These are phyloP conservation scores for Fagus sylvatica DNA, from an alignment of 306 rosid species.

Conservation along the genomic window DNA sequence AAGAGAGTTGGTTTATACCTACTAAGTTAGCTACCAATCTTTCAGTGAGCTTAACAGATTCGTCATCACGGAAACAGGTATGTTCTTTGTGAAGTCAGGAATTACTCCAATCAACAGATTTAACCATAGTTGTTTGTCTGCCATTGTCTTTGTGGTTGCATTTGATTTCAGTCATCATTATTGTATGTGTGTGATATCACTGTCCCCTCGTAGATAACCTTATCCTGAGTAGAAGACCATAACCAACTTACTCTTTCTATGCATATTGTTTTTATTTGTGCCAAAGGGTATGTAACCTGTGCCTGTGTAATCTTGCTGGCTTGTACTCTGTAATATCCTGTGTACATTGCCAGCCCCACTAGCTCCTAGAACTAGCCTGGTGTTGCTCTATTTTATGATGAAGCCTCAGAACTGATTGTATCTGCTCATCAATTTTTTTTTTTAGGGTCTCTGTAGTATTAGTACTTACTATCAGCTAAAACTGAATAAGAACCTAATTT, in stretches of 20 bases:
- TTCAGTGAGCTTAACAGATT: constrained; percentile 85
- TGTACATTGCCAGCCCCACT: not conserved
- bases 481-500: too few relatives aligned
- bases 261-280: not conserved
- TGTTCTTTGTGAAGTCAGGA: constrained; percentile 2
- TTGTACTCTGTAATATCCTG: not conserved
- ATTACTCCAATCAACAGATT: not conserved
- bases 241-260: not conserved
- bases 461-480: too few relatives aligned
- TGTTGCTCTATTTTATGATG: not conserved
- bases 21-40: constrained; percentile 95
- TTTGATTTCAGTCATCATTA: constrained; percentile 23
- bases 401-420: not conserved
- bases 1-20: constrained; percentile 96
- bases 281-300: not conserved
- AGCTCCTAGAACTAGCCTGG: not conserved
- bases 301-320: not conserved
- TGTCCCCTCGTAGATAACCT: not conserved
- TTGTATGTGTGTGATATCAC: constrained; percentile 10
- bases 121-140: not conserved
- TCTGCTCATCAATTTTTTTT: not conserved
- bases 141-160: not conserved
- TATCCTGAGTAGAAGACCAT: not conserved
- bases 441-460: not conserved
- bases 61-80: constrained; percentile 82